A percentile compares a stretch with the other conserved stretches of the same genome.
Conservation (phyloP, 2,329 filamentous ascomycete species). For the Diplodia seriata region DNA sequence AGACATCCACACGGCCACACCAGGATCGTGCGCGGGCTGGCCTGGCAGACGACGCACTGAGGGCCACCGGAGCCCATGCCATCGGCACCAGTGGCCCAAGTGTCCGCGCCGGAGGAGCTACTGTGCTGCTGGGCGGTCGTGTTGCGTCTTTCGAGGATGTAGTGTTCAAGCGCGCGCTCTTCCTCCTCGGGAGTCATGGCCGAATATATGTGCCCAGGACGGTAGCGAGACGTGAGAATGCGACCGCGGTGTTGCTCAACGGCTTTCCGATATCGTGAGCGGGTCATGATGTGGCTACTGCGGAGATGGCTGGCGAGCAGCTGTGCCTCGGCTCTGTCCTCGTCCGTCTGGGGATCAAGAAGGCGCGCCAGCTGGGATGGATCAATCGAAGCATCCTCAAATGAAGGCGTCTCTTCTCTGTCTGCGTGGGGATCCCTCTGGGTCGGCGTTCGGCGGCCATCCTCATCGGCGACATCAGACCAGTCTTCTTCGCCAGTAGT, state of each 20-base stretch:
- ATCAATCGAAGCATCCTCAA: conserved; percentile 68
- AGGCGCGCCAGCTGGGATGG: conserved; percentile 76
- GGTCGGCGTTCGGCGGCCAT: conserved; percentile 74
- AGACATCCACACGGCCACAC: conserved; percentile 97
- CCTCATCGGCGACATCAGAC: conserved; percentile 56
- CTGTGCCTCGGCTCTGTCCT: conserved; percentile 81
- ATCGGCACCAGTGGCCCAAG: conserved; percentile 74
- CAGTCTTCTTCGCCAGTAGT: conserved; percentile 52
- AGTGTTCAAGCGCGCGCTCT: conserved; percentile 63
- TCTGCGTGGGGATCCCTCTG: conserved; percentile 63
- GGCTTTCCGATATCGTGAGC: conserved; percentile 74
- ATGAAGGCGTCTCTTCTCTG: conserved; percentile 61
- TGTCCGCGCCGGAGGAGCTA: conserved; percentile 40
- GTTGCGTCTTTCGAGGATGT: conserved; percentile 63
- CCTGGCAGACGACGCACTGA: conserved; percentile 93
- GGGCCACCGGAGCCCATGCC: conserved; percentile 77
- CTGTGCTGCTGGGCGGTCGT: conserved; percentile 44
- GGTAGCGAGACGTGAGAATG: conserved; percentile 62
- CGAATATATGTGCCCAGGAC: conserved; percentile 41
- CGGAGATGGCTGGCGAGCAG: conserved; percentile 81
- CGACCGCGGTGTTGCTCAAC: conserved; percentile 73
- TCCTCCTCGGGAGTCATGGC: conserved; percentile 60
- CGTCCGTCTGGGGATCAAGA: conserved; percentile 77
- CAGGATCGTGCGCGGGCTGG: conserved; percentile 82
- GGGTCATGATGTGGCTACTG: conserved; percentile 76